Percentiles rank a stretch among this genome's conserved stretches.
phyloP scores from a whole-genome alignment of 2,329 filamentous ascomycete genomes.

The Fusarium sp. region DNA sequence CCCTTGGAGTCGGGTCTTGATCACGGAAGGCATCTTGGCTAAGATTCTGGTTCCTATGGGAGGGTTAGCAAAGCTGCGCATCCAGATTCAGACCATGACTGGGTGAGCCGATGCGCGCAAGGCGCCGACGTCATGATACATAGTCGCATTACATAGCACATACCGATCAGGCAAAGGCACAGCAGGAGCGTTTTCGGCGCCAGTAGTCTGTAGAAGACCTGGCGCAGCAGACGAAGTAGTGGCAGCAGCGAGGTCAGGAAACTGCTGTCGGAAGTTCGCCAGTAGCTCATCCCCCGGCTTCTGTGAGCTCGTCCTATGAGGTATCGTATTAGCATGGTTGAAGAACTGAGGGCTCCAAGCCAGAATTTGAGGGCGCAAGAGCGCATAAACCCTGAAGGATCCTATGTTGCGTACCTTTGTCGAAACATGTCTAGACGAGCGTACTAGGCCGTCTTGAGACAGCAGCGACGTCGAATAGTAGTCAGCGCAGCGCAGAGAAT shows the following conservation, averaged over 20 bases:
- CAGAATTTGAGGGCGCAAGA: not conserved
- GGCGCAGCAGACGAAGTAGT: slow-evolving; percentile 58
- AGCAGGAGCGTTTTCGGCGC: slow-evolving; percentile 41
- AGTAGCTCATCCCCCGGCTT: slow-evolving; percentile 89
- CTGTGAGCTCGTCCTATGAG: slow-evolving; percentile 76
- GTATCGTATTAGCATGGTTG: slow-evolving; percentile 6
- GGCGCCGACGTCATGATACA: not conserved
- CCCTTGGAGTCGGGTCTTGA: slow-evolving; percentile 84
- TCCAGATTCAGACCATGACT: not conserved
- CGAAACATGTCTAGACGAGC: slow-evolving; percentile 45
- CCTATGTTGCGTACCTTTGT: slow-evolving; percentile 41
- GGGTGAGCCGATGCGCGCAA: not conserved
- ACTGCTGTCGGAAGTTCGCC: slow-evolving; percentile 84
- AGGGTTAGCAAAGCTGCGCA: slow-evolving; percentile 22
- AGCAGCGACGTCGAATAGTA: slow-evolving; percentile 23
- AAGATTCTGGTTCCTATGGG: slow-evolving; percentile 38
- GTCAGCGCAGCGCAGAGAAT: slow-evolving; percentile 19
- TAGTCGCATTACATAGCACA: not conserved
- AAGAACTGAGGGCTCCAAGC: not conserved
- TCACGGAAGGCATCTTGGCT: slow-evolving; percentile 63
- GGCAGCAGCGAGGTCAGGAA: slow-evolving; percentile 75
- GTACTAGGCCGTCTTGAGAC: slow-evolving; percentile 33
- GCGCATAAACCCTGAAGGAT: not conserved
- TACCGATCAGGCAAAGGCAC: slow-evolving; percentile 46
- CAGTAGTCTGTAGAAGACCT: slow-evolving; percentile 52